Base-by-base conservation (phyloP, 805 yeast species). In the Ogataea thermomethanolica region DNA sequence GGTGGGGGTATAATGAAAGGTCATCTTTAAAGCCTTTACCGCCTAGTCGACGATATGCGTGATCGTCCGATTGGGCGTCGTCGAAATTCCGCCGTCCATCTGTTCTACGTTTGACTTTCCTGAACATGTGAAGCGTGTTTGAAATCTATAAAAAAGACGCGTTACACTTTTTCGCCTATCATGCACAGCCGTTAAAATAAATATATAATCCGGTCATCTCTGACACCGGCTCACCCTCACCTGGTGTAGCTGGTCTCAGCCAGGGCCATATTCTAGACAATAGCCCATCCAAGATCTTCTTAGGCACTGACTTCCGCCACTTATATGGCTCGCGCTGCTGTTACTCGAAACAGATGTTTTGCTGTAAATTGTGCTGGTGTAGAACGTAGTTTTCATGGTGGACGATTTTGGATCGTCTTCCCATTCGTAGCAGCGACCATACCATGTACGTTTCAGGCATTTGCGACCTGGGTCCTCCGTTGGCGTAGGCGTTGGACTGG, bases 51-150 rank as follows among this genome's bases (percentile, higher is more conserved):
- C 45, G 29, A 9, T 34, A 22, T 7, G 29, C 40, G 46, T 63
- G 71, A 32, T 61, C 58, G 28, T 58, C 63, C 13, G 57, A 55
- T 11, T 54, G 51, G 25, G 43, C 39, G 11, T 49, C 46, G 41
- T 66, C 71, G 51, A 82, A 83, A 61, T 84, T 81, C 54, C 78
- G 73, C 48, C 93, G 73, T 1, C 88, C 85, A 1, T 84, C 78
- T 2, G 86, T 78, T 61, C 87, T 75, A 65, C 87, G 76, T 57
- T 80, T 83, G n/a, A 75, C 67, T 49, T 79, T 84, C 61, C 89
- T 76, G 54, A 81, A 81, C 90, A 84, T 83, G 22, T 15, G 30
- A 23, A 33, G 42, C 42, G 42, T 38, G 42, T 38, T 33, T 21
- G 15, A 29, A 29, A 14, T 9, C 17, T 25, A 11, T 25, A 12